phyloP scores from a whole-genome alignment of 2,329 filamentous ascomycete species.

The Keithomyces neogunnii region DNA sequence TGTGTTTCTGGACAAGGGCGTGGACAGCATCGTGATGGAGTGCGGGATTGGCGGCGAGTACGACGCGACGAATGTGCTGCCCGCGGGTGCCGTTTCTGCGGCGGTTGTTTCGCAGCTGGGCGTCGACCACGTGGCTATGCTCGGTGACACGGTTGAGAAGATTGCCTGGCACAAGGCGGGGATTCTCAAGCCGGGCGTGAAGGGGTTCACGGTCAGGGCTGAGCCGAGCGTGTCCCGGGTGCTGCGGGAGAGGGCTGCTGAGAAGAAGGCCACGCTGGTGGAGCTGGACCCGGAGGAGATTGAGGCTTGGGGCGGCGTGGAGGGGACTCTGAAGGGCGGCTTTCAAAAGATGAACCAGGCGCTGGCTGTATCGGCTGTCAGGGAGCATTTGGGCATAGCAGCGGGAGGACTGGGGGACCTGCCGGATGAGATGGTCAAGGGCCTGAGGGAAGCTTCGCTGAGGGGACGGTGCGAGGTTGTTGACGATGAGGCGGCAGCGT shows the following conservation, averaged over 20 bases:
- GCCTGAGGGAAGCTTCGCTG: conserved; percentile 58
- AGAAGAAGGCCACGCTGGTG: conserved; percentile 40
- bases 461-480: conserved; percentile 72
- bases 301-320: conserved; percentile 32
- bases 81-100: conserved; percentile 52
- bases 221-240: conserved; percentile 35
- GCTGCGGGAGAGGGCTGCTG: conserved; percentile 48
- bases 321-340: conserved; percentile 33
- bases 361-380: conserved; percentile 46
- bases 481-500: conserved; percentile 44
- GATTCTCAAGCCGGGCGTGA: conserved; percentile 61
- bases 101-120: conserved; percentile 72
- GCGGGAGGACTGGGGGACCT: conserved; percentile 15
- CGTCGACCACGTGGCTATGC: conserved; percentile 75
- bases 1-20: conserved; percentile 66
- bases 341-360: conserved; percentile 54
- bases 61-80: conserved; percentile 82
- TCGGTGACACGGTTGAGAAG: conserved; percentile 69
- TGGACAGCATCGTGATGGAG: conserved; percentile 76
- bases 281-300: conserved; percentile 32
- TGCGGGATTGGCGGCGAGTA: conserved; percentile 92
- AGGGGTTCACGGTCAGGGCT: conserved; percentile 24
- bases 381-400: conserved; percentile 41
- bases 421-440: conserved; percentile 44
- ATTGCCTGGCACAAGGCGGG: conserved; percentile 91